A percentile compares a stretch with the other conserved stretches of the same genome.
Evolutionary conservation across 1,139 yeast genomes (phyloP).

Genomic region (Pneumocystis carinii): DNA sequence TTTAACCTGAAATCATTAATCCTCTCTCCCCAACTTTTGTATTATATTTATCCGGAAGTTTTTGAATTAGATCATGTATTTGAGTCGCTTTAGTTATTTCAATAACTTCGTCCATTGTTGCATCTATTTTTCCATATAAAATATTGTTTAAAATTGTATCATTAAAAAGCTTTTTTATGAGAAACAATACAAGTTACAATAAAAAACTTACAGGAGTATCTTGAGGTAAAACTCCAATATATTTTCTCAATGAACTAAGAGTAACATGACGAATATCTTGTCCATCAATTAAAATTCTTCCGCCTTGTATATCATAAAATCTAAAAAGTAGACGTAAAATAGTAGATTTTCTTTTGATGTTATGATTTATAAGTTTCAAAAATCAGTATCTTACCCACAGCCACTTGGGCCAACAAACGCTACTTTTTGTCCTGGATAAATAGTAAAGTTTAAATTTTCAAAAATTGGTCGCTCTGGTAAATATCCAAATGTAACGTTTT

Average conservation of each 20-base stretch:
- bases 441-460: slow-evolving; percentile 59
- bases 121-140: slow-evolving; percentile 64
- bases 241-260: slow-evolving; percentile 54
- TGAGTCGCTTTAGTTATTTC: slow-evolving; percentile 55
- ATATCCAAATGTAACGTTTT: slow-evolving; percentile 85
- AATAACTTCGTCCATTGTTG: slow-evolving; percentile 57
- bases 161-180: slow-evolving; percentile 35
- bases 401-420: slow-evolving; percentile 89
- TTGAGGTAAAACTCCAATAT: slow-evolving; percentile 91
- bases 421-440: slow-evolving; percentile 77
- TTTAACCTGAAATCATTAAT: slow-evolving; percentile 63
- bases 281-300: slow-evolving; percentile 73
- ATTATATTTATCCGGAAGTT: slow-evolving; percentile 40
- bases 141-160: slow-evolving; percentile 80
- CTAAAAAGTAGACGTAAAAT: slow-evolving; percentile 69
- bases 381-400: slow-evolving; percentile 35
- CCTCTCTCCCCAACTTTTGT: slow-evolving; percentile 80
- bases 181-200: slow-evolving; percentile 44
- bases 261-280: slow-evolving; percentile 70
- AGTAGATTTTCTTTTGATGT: slow-evolving; percentile 53
- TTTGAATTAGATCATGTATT: slow-evolving; percentile 44
- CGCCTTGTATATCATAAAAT: slow-evolving; percentile 69
- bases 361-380: slow-evolving; percentile 21
- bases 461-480: slow-evolving; percentile 77
- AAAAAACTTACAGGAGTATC: slow-evolving; percentile 71